Evolutionary conservation across 2,329 filamentous ascomycete species (phyloP), one percentile per base, ranked within the genome.

Genomic region (Beauveria sp.): DNA sequence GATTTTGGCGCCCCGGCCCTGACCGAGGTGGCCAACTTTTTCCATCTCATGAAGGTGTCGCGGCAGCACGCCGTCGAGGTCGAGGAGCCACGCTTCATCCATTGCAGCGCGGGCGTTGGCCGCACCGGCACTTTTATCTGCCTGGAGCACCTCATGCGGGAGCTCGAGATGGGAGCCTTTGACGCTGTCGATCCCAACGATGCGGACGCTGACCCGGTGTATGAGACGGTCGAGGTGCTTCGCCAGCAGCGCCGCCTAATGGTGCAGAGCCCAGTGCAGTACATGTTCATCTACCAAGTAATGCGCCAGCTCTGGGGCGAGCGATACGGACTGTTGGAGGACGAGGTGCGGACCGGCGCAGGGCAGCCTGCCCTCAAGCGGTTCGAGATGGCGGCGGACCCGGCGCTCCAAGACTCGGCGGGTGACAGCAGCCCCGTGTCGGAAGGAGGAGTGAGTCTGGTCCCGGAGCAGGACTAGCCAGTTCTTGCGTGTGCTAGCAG

Each of bases 61-160:
- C 80, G 82, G 24, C 77, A 83, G 64, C 72, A 75, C 66, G 83
- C 82, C 71, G 83, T 82, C 42, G 75, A 77, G 1, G 76, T 76
- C 8, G 76, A 78, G 18, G 43, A 52, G 49, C 90, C 93, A 5
- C 87, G 93, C 60, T 87, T 98, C 63, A 83, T 92, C 12, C 89
- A 93, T 74, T 93, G 90, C 77, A 96, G 91, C 70, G 95, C 95
- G 8, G 95, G 95, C 45, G 93, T 99, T 16, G 95, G 95, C 14
- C 86, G 95, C 60, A 96, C 90, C 8, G 95, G 95, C 40, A 98
- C 95, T 0, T 99, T 98, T 71, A 96, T 99, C 69, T 89, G 91
- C 1, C 82, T 99, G n/a, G 95, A 98, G 74, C 91, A 96, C 73
- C 83, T 99, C 28, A 81, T 96, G 65, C 83, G 87, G 42, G 91